Evolutionary conservation across 1,284 basidiomycete genomes (phyloP), one percentile per base, ranked within the genome.

Genomic region (Sporisorium exsertum): DNA sequence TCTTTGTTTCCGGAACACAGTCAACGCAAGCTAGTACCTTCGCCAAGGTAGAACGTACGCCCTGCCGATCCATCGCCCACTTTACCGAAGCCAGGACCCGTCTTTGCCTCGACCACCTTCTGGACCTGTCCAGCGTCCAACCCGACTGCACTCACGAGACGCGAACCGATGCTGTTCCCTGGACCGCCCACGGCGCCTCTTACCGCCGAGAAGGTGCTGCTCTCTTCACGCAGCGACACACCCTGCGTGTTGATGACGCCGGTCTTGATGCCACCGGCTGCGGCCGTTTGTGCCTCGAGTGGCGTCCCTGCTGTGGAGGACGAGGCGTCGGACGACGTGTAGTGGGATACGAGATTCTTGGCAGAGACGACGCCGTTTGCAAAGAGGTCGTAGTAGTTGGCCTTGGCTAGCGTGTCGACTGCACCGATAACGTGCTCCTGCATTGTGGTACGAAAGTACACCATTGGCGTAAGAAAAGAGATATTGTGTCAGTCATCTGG

Each of bases 331-430:
- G 57, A 24, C n/a, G 61, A 61, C 15, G 57, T 54, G 16, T 67
- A 15, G 26, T 55, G 63, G 1, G 59, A 50, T 3, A 72, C 45
- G 22, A 77, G 29, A 32, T 62, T 60, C 58, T 65, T 72, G 45
- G 66, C 74, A 9, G 61, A 63, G 24, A 63, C 49, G 33, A 77
- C 18, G 22, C 74, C 74, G 50, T 77, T 70, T 4, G 74, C 63
- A 33, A 77, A 66, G 12, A 77, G 53, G 24, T 77, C 74, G 55
- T 77, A 77, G 60, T 70, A 77, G 67, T 77, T 60, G 63, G 74
- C 74, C 22, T 65, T 73, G 1, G 66, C 29, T 24, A 77, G 46
- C 3, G 63, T 55, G 42, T 67, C 40, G 20, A 73, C 66, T 6
- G 69, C 74, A 18, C 58, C 54, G 29, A 69, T 65, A 13, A 77